phyloP scores from a whole-genome alignment of 2,329 filamentous ascomycete species.

The Aspergillus quadricinctus region DNA sequence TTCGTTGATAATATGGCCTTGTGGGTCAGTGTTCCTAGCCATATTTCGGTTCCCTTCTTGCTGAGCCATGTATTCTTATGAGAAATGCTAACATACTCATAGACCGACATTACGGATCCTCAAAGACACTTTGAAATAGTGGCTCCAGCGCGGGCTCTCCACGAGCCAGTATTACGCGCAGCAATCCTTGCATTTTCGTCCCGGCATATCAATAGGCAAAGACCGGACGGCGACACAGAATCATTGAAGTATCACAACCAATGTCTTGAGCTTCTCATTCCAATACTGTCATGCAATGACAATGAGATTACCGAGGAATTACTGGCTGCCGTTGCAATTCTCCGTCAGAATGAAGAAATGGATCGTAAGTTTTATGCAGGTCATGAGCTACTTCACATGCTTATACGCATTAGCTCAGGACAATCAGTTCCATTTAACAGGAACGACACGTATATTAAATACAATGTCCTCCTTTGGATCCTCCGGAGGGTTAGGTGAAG shows the following conservation, averaged over 20 bases:
- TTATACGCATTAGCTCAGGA: constrained; percentile 22
- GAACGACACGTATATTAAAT: constrained; percentile 34
- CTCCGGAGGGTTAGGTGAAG: constrained; percentile 36
- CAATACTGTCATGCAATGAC: constrained; percentile 25
- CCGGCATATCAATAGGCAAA: constrained; percentile 27
- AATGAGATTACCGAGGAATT: constrained; percentile 24
- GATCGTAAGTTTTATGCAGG: constrained; percentile 14
- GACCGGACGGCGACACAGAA: constrained; percentile 21
- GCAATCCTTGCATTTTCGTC: constrained; percentile 33
- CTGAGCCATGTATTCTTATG: not conserved
- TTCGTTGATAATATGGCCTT: constrained; percentile 32
- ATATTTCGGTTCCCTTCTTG: not conserved
- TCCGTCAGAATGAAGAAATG: constrained; percentile 35
- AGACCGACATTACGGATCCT: constrained; percentile 31
- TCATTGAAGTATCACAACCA: constrained; percentile 30
- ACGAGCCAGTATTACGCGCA: constrained; percentile 28
- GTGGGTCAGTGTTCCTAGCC: constrained; percentile 19
- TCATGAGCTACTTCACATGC: not conserved
- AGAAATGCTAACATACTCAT: not conserved
- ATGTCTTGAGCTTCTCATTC: constrained; percentile 32
- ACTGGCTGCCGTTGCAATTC: constrained; percentile 30
- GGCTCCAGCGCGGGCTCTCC: constrained; percentile 26
- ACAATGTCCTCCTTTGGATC: constrained; percentile 34
- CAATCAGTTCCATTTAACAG: constrained; percentile 32
- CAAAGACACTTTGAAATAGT: constrained; percentile 29